Evolutionary conservation across 148 eudicot species (phyloP), one percentile per base, ranked within the genome.

Genomic region (Camellia granthamiana): DNA sequence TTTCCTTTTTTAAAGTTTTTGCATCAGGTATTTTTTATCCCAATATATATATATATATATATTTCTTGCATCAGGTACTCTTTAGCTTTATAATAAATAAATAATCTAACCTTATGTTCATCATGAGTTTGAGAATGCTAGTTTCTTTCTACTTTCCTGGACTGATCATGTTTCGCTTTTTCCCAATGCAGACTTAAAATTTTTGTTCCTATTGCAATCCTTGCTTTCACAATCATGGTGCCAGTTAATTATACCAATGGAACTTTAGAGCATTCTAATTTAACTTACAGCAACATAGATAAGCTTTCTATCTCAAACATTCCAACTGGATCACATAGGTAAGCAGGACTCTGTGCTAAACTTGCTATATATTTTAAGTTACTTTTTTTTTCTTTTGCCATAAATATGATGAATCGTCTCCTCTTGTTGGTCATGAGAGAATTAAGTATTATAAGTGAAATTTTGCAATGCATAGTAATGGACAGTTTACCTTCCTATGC

Each of bases 251-350:
- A 86, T 86, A 88, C 91, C 15, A 87, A 91, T 69, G 80, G 54
- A 69, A 87, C 92, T 56, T 81, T 91, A 72, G 84, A 83, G 73
- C 73, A 62, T 44, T 82, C 87, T 5, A 60, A 81, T 23, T 79
- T 90, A 78, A 79, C 83, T 81, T 87, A 80, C 83, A 91, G 91
- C 75, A 72, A 83, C 77, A 85, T 91, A 52, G 95, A 91, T 80
- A 88, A 90, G 86, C 92, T 91, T 62, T 91, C 95, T 18, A 91
- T 91, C 80, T 90, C 95, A 69, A 91, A 91, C 71, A 80, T 91
- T 81, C 90, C 89, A 56, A 58, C 74, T 52, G 90, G 87, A 80
- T 91, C 95, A 11, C 63, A 61, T 2, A 90, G 92, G 95, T 91
- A 81, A 71, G 83, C 67, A 41, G n/a, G 54, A 38, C 14, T 59